Base-by-base conservation (phyloP, 805 yeast species). In the Jamesozyma jinghongensis region DNA sequence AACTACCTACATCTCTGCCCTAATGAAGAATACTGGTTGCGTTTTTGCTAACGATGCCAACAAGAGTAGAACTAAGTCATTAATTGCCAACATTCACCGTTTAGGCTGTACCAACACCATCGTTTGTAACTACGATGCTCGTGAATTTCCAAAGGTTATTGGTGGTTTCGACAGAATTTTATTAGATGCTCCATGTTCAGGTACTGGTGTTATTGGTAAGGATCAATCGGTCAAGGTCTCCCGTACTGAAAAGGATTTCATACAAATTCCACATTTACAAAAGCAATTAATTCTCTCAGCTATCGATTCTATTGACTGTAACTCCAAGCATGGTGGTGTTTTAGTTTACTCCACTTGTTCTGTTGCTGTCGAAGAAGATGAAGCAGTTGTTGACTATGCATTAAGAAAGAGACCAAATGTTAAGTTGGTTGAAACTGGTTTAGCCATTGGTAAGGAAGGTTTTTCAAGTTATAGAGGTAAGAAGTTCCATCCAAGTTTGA, bases 141-240 rank as follows among this genome's bases (percentile, higher is more conserved):
- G 97, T 65, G 97, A 90, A 65, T 92, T 92, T 62, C 97, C 98
- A 37, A 86, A 86, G 62, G 97, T 92, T 29, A 86, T 92, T 61
- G 98, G 98, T 52, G 99, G 99, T 0, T 92, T 92, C 54, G 97
- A 92, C 63, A 78, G 98, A 65, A 79, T 92, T 31, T 68, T 92
- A 49, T 71, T 92, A 52, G 99, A 92, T 72, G 98, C 99, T 27
- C 99, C 99, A 50, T 92, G 99, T 68, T 87, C 98, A 5, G 99
- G 99, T 69, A 90, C 98, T 3, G 99, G 99, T 67, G 98, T 92
- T 52, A 92, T 92, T 59, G 92, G 95, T 45, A 92, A 92, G 68
- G 98, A 92, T 68, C 94, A 86, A 59, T 79, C 85, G 40, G 97
- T 92, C 47, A 92, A 92, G 66, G 81, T 84, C 12, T 81, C 83